A percentile compares a stretch with the other conserved stretches of the same genome.
Conservation (phyloP, 768 basidiomycete species). For the Phaffia tasmanica region DNA sequence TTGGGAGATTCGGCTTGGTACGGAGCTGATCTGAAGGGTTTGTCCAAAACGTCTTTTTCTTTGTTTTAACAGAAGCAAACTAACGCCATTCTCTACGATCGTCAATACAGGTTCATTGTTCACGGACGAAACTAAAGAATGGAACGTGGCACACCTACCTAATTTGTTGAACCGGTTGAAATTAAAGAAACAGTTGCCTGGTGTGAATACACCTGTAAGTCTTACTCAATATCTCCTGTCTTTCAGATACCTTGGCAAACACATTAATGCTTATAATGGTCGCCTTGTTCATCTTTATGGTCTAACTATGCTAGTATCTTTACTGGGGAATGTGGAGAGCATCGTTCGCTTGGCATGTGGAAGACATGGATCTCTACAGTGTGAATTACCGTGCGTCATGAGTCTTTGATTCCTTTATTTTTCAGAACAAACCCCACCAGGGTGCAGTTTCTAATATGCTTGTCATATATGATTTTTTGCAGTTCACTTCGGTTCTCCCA, state of each 20-base stretch:
- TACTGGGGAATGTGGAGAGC: constrained; percentile 87
- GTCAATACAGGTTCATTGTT: constrained; percentile 39
- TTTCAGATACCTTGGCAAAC: neutral
- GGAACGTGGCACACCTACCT: constrained; percentile 90
- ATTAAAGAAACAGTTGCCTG: constrained; percentile 63
- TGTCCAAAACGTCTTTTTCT: constrained; percentile 31
- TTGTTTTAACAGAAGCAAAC: neutral
- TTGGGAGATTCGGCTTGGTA: constrained; percentile 91
- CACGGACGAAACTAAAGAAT: constrained; percentile 63
- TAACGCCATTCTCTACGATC: too few relatives aligned
- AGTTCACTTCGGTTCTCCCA: constrained; percentile 91
- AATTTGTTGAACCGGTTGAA: constrained; percentile 70
- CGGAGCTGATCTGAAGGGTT: constrained; percentile 88
- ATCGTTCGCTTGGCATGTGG: constrained; percentile 98
- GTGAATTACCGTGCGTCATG: constrained; percentile 64
- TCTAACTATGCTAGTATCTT: constrained; percentile 8
- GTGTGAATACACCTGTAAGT: constrained; percentile 73
- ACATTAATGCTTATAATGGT: neutral
- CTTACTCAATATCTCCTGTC: neutral
- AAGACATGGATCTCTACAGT: constrained; percentile 78
- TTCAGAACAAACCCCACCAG: neutral
- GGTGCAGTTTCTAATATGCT: neutral
- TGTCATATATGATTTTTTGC: neutral
- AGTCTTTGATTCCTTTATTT: neutral
- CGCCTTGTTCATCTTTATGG: neutral